Percentiles rank a stretch among this genome's conserved stretches.
Evolutionary conservation across 495 filamentous ascomycete species (phyloP).

Genomic region (Cudoniella acicularis): DNA sequence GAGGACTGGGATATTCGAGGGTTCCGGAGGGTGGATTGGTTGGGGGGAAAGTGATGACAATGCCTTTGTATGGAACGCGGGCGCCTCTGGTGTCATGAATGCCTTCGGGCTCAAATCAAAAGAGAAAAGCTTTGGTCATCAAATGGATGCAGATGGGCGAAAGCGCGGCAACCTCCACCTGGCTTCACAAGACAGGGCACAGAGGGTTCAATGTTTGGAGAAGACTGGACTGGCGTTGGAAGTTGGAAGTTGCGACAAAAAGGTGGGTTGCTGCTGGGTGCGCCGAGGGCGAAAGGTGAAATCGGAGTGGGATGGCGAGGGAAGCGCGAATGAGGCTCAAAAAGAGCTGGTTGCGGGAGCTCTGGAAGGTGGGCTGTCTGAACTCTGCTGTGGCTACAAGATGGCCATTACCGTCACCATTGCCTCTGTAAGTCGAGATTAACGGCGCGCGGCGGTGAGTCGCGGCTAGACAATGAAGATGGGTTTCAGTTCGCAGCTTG

Average conservation of each 20-base stretch:
- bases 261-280: background rate
- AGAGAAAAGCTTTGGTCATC: background rate
- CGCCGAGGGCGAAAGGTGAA: conserved; percentile 1
- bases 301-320: background rate
- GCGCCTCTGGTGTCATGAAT: conserved; percentile 64
- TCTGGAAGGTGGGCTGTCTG: too few species aligned
- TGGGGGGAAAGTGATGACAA: conserved; percentile 70
- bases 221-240: too few species aligned
- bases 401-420: too few species aligned
- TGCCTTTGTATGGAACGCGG: conserved; percentile 63
- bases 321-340: too few species aligned
- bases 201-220: background rate
- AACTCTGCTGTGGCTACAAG: too few species aligned
- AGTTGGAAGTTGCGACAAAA: too few species aligned
- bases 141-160: conserved; percentile 1
- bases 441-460: too few species aligned
- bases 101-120: conserved; percentile 20
- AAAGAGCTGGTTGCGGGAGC: too few species aligned
- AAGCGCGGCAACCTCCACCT: background rate
- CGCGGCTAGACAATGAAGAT: too few species aligned
- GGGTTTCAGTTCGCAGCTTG: too few species aligned
- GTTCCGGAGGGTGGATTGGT: conserved; percentile 65
- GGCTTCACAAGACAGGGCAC: background rate
- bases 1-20: conserved; percentile 66
- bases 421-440: too few species aligned